Percentiles rank a stretch among this genome's conserved stretches.
Conservation (phyloP, 2,329 filamentous ascomycete species). For the Penicillium sp. region DNA sequence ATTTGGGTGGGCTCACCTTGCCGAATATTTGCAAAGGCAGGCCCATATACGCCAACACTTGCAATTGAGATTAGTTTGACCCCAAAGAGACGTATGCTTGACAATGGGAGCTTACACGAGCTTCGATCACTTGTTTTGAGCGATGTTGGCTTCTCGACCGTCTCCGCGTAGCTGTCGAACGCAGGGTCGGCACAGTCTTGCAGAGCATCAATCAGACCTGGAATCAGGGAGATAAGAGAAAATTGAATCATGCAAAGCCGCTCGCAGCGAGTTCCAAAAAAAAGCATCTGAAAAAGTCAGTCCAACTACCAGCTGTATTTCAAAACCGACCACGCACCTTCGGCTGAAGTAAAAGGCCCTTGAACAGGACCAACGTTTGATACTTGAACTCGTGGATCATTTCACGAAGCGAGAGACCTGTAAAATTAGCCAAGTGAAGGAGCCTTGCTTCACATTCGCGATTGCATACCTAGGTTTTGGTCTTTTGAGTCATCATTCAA, state of each 20-base stretch:
- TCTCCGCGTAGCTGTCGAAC: constrained; percentile 74
- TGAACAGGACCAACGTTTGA: constrained; percentile 89
- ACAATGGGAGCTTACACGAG: constrained; percentile 50
- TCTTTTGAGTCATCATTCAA: constrained; percentile 66
- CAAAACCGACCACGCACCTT: constrained; percentile 56
- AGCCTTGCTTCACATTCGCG: too few relatives aligned
- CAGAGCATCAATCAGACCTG: constrained; percentile 82
- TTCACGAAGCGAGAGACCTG: constrained; percentile 71
- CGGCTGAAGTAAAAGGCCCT: constrained; percentile 86
- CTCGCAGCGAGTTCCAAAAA: constrained; percentile 96
- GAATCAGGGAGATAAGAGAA: constrained; percentile 89
- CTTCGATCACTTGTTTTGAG: constrained; percentile 85
- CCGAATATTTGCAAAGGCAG: constrained; percentile 91
- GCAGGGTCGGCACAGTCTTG: constrained; percentile 94
- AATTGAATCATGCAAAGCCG: constrained; percentile 98
- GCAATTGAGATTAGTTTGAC: not conserved
- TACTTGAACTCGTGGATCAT: constrained; percentile 90
- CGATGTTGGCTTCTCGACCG: constrained; percentile 69
- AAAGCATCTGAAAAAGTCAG: constrained; percentile 68
- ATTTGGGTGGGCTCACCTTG: constrained; percentile 50
- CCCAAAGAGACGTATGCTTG: not conserved
- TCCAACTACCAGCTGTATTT: not conserved
- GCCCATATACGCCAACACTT: constrained; percentile 86
- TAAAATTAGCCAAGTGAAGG: constrained; percentile 8
- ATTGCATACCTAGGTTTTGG: constrained; percentile 70